Percentiles rank a stretch among this genome's conserved stretches.
Evolutionary conservation across 768 basidiomycete species (phyloP).

Genomic region (Mycena sanguinolenta): DNA sequence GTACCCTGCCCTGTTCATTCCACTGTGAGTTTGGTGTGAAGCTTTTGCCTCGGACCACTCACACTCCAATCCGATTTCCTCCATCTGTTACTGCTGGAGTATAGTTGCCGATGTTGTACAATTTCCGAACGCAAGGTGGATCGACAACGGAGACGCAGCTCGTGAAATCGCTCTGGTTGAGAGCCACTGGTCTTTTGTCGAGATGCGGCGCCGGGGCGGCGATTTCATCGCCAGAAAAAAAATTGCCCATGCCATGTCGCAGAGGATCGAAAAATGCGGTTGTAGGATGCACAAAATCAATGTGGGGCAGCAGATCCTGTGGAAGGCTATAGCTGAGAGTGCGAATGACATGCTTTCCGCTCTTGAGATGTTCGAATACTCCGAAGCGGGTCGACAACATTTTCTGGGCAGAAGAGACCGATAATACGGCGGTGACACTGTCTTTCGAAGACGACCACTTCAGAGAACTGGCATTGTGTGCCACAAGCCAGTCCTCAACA

Average conservation of each 20-base stretch:
- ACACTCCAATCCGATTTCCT: slow-evolving; percentile 54
- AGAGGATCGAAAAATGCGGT: slow-evolving; percentile 47
- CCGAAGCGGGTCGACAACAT: slow-evolving; percentile 61
- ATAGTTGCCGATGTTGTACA: slow-evolving; percentile 51
- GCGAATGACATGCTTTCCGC: slow-evolving; percentile 50
- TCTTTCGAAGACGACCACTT: slow-evolving; percentile 60
- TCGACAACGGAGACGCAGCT: slow-evolving; percentile 50
- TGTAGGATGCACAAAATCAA: slow-evolving; percentile 55
- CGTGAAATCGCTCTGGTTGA: slow-evolving; percentile 43
- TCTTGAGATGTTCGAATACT: slow-evolving; percentile 50
- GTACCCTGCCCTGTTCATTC: slow-evolving; percentile 42
- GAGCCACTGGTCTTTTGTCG: slow-evolving; percentile 21
- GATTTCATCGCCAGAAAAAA: slow-evolving; percentile 43
- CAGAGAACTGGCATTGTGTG: slow-evolving; percentile 40
- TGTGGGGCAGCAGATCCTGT: slow-evolving; percentile 45
- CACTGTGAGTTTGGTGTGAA: background rate
- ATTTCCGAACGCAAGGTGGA: slow-evolving; percentile 52
- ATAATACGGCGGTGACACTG: slow-evolving; percentile 59
- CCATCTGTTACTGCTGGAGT: slow-evolving; percentile 43
- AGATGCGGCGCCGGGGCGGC: background rate
- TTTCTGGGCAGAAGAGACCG: slow-evolving; percentile 58
- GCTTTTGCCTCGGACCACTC: background rate
- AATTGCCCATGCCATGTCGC: slow-evolving; percentile 43
- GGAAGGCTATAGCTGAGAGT: slow-evolving; percentile 56
- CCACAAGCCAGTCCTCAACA: slow-evolving; percentile 24